Evolutionary conservation across 805 yeast genomes (phyloP).

Genomic region (Starmerella ratchasimensis): DNA sequence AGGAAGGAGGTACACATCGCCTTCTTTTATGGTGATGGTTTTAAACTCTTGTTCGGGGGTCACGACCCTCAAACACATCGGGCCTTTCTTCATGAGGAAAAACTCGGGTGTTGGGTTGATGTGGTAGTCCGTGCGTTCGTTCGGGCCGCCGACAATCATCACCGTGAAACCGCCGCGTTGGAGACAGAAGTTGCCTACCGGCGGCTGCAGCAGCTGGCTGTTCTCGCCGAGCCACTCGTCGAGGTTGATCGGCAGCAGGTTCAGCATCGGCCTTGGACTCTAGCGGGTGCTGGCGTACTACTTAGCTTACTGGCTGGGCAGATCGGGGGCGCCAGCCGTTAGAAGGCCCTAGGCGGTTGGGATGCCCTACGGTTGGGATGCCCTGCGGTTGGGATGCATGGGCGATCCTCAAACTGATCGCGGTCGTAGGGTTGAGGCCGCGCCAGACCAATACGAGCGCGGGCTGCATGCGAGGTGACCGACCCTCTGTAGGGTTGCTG

Average conservation of each 20-base stretch:
- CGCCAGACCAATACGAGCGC: too few species aligned
- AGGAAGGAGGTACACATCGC: slow-evolving; percentile 79
- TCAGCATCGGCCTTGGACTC: slow-evolving; percentile 7
- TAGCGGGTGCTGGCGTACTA: too few species aligned
- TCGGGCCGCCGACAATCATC: slow-evolving; percentile 94
- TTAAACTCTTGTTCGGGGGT: slow-evolving; percentile 55
- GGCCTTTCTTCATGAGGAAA: slow-evolving; percentile 77
- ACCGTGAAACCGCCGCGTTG: slow-evolving; percentile 88
- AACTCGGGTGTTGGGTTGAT: slow-evolving; percentile 90
- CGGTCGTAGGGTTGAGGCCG: too few species aligned
- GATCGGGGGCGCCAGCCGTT: too few species aligned
- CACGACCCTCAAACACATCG: slow-evolving; percentile 72
- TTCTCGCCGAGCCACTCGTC: slow-evolving; percentile 72
- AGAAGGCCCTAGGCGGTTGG: too few species aligned
- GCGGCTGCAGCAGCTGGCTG: slow-evolving; percentile 65
- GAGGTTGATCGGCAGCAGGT: slow-evolving; percentile 49
- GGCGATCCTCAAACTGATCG: too few species aligned
- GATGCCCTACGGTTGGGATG: too few species aligned
- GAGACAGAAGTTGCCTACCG: slow-evolving; percentile 80
- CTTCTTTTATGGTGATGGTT: slow-evolving; percentile 65
- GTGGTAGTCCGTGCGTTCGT: slow-evolving; percentile 85
- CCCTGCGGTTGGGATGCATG: too few species aligned
- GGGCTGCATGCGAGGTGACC: too few species aligned
- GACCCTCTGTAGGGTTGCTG: too few species aligned
- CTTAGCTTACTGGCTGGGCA: too few species aligned